Evolutionary conservation across 805 yeast species (phyloP).

Genomic region (Kregervanrija delftensis): DNA sequence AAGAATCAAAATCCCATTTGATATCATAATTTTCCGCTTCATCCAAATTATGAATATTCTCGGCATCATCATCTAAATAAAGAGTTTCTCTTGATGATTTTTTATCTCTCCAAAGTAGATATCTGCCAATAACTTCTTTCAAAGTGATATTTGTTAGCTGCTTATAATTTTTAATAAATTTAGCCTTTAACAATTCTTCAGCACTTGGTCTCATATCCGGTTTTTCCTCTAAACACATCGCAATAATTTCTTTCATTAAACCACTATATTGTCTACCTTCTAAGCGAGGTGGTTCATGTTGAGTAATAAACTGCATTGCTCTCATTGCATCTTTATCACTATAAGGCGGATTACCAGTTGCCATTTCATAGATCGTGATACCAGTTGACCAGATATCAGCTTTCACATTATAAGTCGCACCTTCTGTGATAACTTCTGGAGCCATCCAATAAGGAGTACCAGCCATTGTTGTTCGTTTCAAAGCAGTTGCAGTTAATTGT

Average conservation of each 20-base stretch:
- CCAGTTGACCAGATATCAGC: constrained; percentile 99
- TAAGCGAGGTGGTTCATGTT: constrained; percentile 88
- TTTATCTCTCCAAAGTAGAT: constrained; percentile 70
- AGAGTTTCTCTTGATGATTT: constrained; percentile 48
- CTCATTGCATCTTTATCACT: constrained; percentile 91
- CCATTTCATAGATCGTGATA: constrained; percentile 86
- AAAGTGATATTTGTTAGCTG: constrained; percentile 52
- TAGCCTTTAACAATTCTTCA: constrained; percentile 71
- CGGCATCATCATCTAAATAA: constrained; percentile 36
- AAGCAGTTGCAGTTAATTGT: constrained; percentile 64
- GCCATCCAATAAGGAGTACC: constrained; percentile 99
- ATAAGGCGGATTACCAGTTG: constrained; percentile 97
- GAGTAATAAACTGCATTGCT: constrained; percentile 91
- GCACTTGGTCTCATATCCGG: constrained; percentile 86
- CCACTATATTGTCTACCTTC: constrained; percentile 84
- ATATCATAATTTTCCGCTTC: constrained; percentile 35
- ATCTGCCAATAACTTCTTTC: constrained; percentile 69
- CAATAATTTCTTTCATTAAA: constrained; percentile 76
- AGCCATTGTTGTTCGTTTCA: constrained; percentile 90
- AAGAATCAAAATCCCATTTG: constrained; percentile 87
- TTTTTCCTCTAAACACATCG: constrained; percentile 87
- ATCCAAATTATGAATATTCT: constrained; percentile 18
- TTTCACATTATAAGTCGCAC: constrained; percentile 76
- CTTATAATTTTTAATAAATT: constrained; percentile 60
- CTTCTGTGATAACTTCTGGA: constrained; percentile 94